Base-by-base conservation (phyloP, 2,329 filamentous ascomycete species). In the Hypocrella siamensis region DNA sequence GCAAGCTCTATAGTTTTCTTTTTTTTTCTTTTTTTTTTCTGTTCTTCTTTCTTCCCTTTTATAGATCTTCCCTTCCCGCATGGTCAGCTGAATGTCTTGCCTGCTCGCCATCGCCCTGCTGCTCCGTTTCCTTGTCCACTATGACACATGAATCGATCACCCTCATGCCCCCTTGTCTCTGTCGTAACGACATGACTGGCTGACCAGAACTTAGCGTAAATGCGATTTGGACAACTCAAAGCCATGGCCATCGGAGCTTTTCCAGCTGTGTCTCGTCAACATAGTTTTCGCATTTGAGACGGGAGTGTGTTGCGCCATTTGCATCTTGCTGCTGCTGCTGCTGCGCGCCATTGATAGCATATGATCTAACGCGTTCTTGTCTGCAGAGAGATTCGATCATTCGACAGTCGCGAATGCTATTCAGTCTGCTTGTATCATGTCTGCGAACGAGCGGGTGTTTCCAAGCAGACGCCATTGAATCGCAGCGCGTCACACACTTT, bases 221-320 rank as follows among this genome's bases (percentile, higher is more conserved):
- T 26, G 32, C 19, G 26, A 5, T 5, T 5, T 17, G 2, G 33
- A 53, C 34, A 33, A 42, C 9, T 39, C 36, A n/a, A 39, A 39
- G 3, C 37, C 38, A 6, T 46, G 55, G 52, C 42, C 47, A 4
- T 31, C 46, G 28, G 41, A 49, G 15, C 41, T 50, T 1, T 58
- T 52, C 26, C 49, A 56, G 35, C 46, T 51, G 0, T 44, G 53
- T 4, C 36, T 59, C 4, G 33, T 60, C 3, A 54, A 56, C 18
- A 49, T 60, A 2, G 44, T 59, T 2, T 61, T 61, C 33, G 52
- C 50, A 1, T 47, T 60, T 8, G 50, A 56, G 16, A 45, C 44
- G 2, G 53, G 53, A 4, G 53, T 56, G 32, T 8, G 50, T 31
- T 22, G 25, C n/a, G 25, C 4, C 4, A 17, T 14, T 19, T 19